Percentiles rank a stretch among this genome's conserved stretches.
phyloP scores from a whole-genome alignment of 2,329 filamentous ascomycete species.

The Diplodia seriata region DNA sequence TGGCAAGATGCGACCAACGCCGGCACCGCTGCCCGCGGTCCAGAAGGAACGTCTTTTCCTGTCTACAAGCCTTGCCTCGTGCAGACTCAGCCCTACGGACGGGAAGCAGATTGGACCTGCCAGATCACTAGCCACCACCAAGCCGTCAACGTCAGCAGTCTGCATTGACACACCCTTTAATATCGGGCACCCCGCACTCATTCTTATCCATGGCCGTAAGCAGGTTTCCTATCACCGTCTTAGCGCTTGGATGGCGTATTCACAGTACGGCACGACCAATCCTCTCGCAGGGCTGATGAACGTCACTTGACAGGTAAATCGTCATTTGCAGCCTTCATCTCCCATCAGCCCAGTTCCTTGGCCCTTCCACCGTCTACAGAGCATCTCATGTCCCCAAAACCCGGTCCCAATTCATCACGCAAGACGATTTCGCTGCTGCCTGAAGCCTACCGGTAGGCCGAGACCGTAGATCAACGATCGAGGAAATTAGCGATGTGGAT shows the following conservation, averaged over 20 bases:
- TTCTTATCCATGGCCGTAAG: constrained; percentile 11
- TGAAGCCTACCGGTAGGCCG: not conserved
- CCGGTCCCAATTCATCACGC: not conserved
- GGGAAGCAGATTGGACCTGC: constrained; percentile 3
- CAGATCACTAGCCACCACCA: constrained; percentile 9
- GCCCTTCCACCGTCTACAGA: constrained; percentile 17
- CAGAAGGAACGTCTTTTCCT: not conserved
- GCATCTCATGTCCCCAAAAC: constrained; percentile 10
- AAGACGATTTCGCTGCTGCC: constrained; percentile 9
- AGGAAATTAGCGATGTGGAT: constrained; percentile 24
- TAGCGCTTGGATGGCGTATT: not conserved
- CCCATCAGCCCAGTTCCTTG: not conserved
- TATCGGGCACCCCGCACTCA: constrained; percentile 25
- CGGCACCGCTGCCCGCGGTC: constrained; percentile 12
- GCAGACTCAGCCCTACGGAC: constrained; percentile 21
- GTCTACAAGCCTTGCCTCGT: constrained; percentile 24
- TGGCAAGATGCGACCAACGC: constrained; percentile 23
- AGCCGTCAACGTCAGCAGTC: not conserved
- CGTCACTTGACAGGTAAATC: constrained; percentile 14
- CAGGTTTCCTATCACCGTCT: constrained; percentile 10
- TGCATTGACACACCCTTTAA: constrained; percentile 30
- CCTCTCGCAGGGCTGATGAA: constrained; percentile 4
- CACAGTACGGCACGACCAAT: not conserved
- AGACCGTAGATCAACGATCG: constrained; percentile 21
- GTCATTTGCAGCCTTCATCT: constrained; percentile 18